Evolutionary conservation across 768 basidiomycete genomes (phyloP), one percentile per base, ranked within the genome.

Genomic region (Neoboletus brunneissimus): DNA sequence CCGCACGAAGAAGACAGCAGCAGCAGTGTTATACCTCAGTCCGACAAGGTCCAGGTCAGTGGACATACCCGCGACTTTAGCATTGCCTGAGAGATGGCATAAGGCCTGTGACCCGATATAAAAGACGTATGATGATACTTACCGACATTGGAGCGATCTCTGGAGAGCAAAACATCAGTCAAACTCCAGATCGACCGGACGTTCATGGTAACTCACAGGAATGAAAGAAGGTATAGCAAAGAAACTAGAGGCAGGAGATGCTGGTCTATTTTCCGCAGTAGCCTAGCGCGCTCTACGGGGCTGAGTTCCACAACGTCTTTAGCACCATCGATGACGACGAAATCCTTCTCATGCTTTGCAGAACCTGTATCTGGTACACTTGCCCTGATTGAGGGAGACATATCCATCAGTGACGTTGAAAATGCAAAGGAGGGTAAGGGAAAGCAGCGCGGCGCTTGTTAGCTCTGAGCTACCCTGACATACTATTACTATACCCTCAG

Each of bases 301-400:
- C 35, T 29, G 27, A 40, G 25, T 29, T 40, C 49, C 27, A 40
- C 37, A 13, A 12, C 7, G 9, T 38, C 25, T 13, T 20, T 8
- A 10, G 27, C 23, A 20, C 10, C 12, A 15, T 50, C 13, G n/a
- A 50, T 27, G n/a, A 27, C 27, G 23, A 18, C 23, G 13, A 16
- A 20, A 20, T 11, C 37, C n/a, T 50, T 50, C 20, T 20, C 27
- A 10, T 50, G 9, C 10, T 40, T 16, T 18, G 27, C 13, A 10
- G n/a, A 7, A 18, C 18, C 34, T 12, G 18, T 57, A 16, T 68
- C 50, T 40, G n/a, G n/a, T n/a, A 35, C 23, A 43, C 59, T 70
- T 47, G 10, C 48, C 48, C 3, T 52, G 34, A 46, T 50, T 2
- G 61, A 63, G 45, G 57, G 49, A 13, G 51, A 9, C 67, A 72